These are phyloP conservation scores for Kodamaea alishanica DNA, from an alignment of 1,139 yeast genomes.

Conservation along the genomic window DNA sequence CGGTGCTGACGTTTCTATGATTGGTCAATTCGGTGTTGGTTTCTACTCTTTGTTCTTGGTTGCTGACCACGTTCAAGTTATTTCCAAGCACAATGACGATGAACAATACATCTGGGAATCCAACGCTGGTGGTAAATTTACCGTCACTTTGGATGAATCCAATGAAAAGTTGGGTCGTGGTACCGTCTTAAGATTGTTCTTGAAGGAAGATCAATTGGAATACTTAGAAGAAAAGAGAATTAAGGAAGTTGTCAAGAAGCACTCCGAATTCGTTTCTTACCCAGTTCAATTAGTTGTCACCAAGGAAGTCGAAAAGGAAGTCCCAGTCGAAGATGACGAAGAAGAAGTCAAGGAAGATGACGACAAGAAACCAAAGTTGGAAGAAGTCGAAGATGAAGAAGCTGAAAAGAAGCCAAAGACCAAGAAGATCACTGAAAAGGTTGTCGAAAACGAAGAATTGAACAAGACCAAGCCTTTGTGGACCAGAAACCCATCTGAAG, in stretches of 20 bases:
- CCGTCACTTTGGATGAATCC: slow-evolving; percentile 84
- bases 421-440: slow-evolving; percentile 80
- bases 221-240: slow-evolving; percentile 99
- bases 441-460: slow-evolving; percentile 91
- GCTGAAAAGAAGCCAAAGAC: slow-evolving; percentile 67
- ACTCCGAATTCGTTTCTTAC: slow-evolving; percentile 98
- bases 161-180: slow-evolving; percentile 93
- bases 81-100: slow-evolving; percentile 97
- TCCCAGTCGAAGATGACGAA: slow-evolving; percentile 69
- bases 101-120: slow-evolving; percentile 99
- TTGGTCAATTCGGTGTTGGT: slow-evolving; percentile 99
- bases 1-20: slow-evolving; percentile 99
- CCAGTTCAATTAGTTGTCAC: slow-evolving; percentile 98
- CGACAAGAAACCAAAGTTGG: slow-evolving; percentile 59
- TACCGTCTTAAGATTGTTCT: slow-evolving; percentile 89
- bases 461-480: slow-evolving; percentile 99
- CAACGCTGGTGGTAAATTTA: slow-evolving; percentile 99
- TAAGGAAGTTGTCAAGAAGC: slow-evolving; percentile 99
- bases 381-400: slow-evolving; percentile 66
- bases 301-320: slow-evolving; percentile 97
- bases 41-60: slow-evolving; percentile 99
- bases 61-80: slow-evolving; percentile 98
- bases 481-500: slow-evolving; percentile 99
- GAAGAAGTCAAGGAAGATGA: slow-evolving; percentile 55
- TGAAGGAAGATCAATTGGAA: slow-evolving; percentile 98